A percentile compares a stretch with the other conserved stretches of the same genome.
These are phyloP conservation scores for Tylopilus vinaceipallidus DNA, from an alignment of 768 basidiomycete species.

Conservation along the genomic window DNA sequence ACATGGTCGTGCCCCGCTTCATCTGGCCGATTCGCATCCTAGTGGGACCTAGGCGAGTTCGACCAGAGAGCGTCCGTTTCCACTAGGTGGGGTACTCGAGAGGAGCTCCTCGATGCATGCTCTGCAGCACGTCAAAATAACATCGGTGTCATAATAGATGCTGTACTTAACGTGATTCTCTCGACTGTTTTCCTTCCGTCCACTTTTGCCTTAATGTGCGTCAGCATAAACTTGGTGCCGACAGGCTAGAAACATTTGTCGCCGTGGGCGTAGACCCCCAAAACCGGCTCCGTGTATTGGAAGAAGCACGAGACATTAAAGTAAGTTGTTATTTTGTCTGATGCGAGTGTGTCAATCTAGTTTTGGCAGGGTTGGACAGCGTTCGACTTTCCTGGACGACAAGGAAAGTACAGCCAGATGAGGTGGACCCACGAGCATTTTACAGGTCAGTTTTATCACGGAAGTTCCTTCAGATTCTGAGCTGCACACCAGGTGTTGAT, in stretches of 20 bases:
- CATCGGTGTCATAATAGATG: conserved; percentile 80
- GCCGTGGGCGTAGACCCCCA: conserved; percentile 70
- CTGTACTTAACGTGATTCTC: conserved; percentile 75
- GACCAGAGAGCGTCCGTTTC: conserved; percentile 64
- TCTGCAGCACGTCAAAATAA: conserved; percentile 62
- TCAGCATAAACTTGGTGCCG: conserved; percentile 85
- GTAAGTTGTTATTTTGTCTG: conserved; percentile 37
- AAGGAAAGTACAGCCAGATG: conserved; percentile 70
- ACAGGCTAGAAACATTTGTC: conserved; percentile 63
- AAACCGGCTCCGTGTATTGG: conserved; percentile 62
- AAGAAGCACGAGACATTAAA: conserved; percentile 61
- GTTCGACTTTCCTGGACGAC: conserved; percentile 80
- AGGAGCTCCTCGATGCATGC: conserved; percentile 73
- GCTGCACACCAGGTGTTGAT: conserved; percentile 59
- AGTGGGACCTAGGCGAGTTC: conserved; percentile 92
- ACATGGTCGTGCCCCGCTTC: neutral
- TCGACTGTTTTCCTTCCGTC: neutral
- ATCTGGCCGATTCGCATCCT: neutral
- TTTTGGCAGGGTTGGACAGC: conserved; percentile 72
- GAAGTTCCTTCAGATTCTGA: neutral
- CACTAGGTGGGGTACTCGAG: conserved; percentile 87
- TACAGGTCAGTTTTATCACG: conserved; percentile 48
- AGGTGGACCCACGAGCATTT: conserved; percentile 80
- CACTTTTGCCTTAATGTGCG: conserved; percentile 6
- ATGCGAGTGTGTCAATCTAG: neutral